phyloP scores from a whole-genome alignment of 331 rosid genomes.

The Spiraea crenata region DNA sequence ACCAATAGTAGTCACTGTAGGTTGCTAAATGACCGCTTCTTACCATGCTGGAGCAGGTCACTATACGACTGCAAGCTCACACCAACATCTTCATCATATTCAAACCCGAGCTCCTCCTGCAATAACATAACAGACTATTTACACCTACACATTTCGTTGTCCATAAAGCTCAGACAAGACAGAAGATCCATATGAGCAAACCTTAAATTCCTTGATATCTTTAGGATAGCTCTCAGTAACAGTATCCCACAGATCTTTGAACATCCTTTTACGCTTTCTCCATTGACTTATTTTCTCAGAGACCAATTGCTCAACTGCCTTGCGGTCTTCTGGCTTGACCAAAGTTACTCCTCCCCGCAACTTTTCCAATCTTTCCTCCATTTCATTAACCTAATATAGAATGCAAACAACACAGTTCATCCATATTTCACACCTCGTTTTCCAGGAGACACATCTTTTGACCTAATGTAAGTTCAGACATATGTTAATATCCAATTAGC shows the following conservation, averaged over 20 bases:
- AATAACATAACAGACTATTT: conserved; percentile 9
- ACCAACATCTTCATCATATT: conserved; percentile 71
- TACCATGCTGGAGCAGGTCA: conserved; percentile 57
- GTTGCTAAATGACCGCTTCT: conserved; percentile 69
- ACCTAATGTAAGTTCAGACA: conserved; percentile 18
- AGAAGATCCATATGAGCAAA: conserved; percentile 9
- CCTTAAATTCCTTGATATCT: conserved; percentile 88
- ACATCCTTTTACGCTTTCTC: conserved; percentile 93
- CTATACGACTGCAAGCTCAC: conserved; percentile 65
- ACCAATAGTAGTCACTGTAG: conserved; percentile 37
- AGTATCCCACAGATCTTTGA: conserved; percentile 87
- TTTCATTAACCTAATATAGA: conserved; percentile 59
- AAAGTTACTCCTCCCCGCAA: conserved; percentile 79
- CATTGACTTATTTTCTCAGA: conserved; percentile 63
- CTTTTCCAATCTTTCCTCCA: conserved; percentile 61
- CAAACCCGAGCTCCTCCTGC: conserved; percentile 94
- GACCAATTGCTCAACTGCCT: conserved; percentile 48
- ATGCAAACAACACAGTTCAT: conserved; percentile 17
- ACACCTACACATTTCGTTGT: conserved; percentile 3
- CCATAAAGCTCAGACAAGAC: neutral
- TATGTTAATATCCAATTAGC: neutral
- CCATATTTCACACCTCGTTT: conserved; percentile 6
- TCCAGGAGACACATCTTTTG: conserved; percentile 8
- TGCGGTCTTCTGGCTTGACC: conserved; percentile 91
- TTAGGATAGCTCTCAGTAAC: conserved; percentile 87